phyloP scores from a whole-genome alignment of 345 rosid genomes.

The Populus ilicifolia region DNA sequence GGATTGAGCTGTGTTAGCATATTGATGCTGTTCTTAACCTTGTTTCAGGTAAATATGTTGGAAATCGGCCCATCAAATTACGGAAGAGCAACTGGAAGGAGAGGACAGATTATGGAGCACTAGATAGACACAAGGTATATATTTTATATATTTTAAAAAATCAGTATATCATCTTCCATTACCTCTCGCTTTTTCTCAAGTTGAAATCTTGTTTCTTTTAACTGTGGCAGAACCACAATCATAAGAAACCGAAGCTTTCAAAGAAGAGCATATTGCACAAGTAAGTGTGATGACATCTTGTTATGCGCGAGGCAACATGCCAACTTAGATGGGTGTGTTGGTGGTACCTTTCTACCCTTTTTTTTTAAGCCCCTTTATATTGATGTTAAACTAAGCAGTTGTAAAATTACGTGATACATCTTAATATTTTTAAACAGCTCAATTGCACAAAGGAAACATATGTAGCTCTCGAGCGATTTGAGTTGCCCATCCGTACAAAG shows the following conservation, averaged over 20 bases:
- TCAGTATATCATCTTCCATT: neutral
- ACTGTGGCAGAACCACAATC: conserved; percentile 51
- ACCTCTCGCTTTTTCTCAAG: neutral
- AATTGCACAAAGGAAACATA: neutral
- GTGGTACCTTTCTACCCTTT: too few species aligned
- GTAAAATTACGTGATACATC: neutral
- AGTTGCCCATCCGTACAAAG: neutral
- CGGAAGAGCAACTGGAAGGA: conserved; percentile 98
- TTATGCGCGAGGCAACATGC: neutral
- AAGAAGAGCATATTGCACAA: conserved; percentile 86
- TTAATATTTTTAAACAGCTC: neutral
- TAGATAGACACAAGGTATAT: conserved; percentile 79
- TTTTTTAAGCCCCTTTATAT: too few species aligned
- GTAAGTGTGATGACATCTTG: conserved; percentile 21
- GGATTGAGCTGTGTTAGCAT: neutral
- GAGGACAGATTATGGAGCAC: conserved; percentile 70
- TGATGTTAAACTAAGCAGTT: neutral
- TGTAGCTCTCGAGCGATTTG: neutral
- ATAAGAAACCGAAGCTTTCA: conserved; percentile 61
- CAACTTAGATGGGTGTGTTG: neutral
- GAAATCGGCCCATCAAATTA: conserved; percentile 89
- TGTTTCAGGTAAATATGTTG: conserved; percentile 86
- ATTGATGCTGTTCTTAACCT: neutral
- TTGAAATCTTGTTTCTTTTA: neutral
- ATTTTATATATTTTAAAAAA: too few species aligned